Evolutionary conservation across 169 alveolate genomes (phyloP).

Genomic region (Neospora caninum): DNA sequence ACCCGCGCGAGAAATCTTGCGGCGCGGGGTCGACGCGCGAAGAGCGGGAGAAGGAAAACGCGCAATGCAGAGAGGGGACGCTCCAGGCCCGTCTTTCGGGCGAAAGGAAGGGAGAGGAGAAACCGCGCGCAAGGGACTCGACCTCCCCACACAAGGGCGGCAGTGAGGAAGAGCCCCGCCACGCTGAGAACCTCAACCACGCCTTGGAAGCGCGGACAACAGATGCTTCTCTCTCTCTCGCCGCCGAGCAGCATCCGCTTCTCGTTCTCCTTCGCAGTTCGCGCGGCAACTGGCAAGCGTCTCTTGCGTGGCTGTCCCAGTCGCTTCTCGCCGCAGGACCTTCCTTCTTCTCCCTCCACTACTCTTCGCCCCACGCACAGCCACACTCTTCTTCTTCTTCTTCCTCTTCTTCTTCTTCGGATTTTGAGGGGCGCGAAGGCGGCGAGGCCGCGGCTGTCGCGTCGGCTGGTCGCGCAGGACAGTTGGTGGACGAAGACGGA

Average conservation of each 20-base stretch:
- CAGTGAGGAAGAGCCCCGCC: no score
- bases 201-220: no score
- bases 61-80: no score
- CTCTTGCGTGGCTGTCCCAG: background rate
- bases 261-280: background rate
- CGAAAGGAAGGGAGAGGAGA: background rate
- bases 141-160: no score
- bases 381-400: background rate
- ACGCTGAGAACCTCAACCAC: no score
- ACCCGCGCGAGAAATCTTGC: no score
- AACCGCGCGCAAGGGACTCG: background rate
- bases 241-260: background rate
- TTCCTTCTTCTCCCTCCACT: background rate
- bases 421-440: background rate
- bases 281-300: conserved; percentile 10
- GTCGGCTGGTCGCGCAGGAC: background rate
- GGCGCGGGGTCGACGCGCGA: no score
- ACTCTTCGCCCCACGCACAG: background rate
- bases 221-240: background rate
- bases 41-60: no score
- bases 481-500: background rate
- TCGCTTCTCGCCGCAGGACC: background rate
- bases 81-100: no score
- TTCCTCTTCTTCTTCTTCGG: background rate
- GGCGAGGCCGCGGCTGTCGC: background rate